Percentiles rank a stretch among this genome's conserved stretches.
These are phyloP conservation scores for Mucor piriformis DNA, from an alignment of 371 early-diverging fungal species.

Conservation along the genomic window DNA sequence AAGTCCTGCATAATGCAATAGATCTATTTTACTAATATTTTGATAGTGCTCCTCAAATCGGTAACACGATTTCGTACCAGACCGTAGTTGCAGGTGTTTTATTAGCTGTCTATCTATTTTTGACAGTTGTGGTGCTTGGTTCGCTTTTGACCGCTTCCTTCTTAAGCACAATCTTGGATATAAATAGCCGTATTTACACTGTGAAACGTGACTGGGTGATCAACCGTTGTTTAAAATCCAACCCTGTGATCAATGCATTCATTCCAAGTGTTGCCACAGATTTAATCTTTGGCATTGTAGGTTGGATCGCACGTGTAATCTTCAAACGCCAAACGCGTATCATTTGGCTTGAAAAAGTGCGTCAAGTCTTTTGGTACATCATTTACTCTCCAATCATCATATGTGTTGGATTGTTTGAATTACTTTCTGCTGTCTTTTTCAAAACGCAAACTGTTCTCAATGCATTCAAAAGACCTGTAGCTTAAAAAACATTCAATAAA, in stretches of 20 bases:
- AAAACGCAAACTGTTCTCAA: constrained; percentile 7
- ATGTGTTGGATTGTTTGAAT: constrained; percentile 22
- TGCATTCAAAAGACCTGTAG: constrained; percentile 1
- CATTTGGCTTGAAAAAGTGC: constrained; percentile 31
- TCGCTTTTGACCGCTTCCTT: constrained; percentile 44
- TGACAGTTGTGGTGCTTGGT: constrained; percentile 34
- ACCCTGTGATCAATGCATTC: constrained; percentile 24
- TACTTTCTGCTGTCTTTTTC: constrained; percentile 8
- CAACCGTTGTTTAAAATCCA: constrained; percentile 9
- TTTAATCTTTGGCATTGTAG: constrained; percentile 25
- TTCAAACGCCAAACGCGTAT: constrained; percentile 7
- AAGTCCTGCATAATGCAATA: constrained; percentile 19
- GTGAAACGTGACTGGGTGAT: constrained; percentile 27
- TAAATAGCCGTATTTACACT: constrained; percentile 21
- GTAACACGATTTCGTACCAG: constrained; percentile 40
- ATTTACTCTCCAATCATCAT: constrained; percentile 41
- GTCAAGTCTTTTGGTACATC: constrained; percentile 45
- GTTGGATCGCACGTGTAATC: constrained; percentile 12
- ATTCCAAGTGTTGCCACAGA: constrained; percentile 36
- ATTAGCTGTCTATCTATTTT: constrained; percentile 36
- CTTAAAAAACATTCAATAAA: no score
- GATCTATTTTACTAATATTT: not conserved
- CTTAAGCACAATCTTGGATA: constrained; percentile 34
- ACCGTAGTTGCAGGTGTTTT: constrained; percentile 36
- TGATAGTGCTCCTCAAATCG: constrained; percentile 45